Percentiles rank a stretch among this genome's conserved stretches.
Conservation (phyloP, 805 yeast species). For the Barnettozyma vustinii region DNA sequence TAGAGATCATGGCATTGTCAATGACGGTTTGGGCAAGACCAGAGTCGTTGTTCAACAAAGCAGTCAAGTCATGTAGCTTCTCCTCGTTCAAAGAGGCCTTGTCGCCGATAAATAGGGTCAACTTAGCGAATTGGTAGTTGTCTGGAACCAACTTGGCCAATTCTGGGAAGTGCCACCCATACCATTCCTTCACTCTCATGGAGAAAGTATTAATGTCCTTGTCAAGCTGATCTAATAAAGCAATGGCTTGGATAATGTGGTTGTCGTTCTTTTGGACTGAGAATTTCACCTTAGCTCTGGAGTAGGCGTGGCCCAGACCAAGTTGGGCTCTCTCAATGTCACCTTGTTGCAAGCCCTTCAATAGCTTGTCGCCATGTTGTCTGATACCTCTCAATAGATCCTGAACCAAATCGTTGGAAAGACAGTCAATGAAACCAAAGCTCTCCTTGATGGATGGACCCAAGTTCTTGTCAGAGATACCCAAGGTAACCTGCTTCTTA, state of each 20-base stretch:
- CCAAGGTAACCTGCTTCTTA: conserved; percentile 65
- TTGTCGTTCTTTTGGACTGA: conserved; percentile 98
- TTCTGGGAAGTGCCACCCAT: conserved; percentile 98
- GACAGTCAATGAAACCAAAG: conserved; percentile 85
- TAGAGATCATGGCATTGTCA: conserved; percentile 92
- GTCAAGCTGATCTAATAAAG: conserved; percentile 91
- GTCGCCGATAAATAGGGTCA: conserved; percentile 79
- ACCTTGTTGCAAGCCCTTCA: conserved; percentile 89
- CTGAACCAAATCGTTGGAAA: conserved; percentile 87
- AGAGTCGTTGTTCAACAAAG: conserved; percentile 75
- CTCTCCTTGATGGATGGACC: conserved; percentile 95
- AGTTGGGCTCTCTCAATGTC: conserved; percentile 97
- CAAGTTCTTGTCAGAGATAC: conserved; percentile 89
- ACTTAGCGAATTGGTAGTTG: conserved; percentile 91
- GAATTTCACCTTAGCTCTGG: conserved; percentile 98
- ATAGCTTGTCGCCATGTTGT: conserved; percentile 79
- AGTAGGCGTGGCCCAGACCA: conserved; percentile 98
- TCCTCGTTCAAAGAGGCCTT: conserved; percentile 79
- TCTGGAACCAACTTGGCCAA: conserved; percentile 98
- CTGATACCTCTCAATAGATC: conserved; percentile 94
- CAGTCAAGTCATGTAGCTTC: conserved; percentile 85
- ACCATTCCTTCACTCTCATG: conserved; percentile 99
- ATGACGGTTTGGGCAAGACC: conserved; percentile 87
- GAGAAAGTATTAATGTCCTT: conserved; percentile 97
- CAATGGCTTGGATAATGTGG: conserved; percentile 98